These are phyloP conservation scores for Fusarium pseudoanthophilum DNA, from an alignment of 2,329 filamentous ascomycete genomes.

Conservation along the genomic window DNA sequence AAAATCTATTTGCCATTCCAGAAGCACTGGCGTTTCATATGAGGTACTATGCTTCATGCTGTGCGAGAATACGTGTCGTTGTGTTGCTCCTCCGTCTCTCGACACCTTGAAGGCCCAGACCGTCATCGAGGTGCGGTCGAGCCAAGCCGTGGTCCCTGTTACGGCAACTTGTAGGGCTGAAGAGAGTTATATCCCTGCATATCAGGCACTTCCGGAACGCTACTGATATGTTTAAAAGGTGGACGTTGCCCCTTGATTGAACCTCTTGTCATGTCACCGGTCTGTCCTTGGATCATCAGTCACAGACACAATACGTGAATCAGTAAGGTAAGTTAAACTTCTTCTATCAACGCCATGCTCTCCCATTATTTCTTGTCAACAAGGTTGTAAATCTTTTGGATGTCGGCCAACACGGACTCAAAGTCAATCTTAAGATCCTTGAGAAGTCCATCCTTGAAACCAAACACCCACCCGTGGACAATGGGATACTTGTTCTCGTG, in stretches of 20 bases:
- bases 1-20: fast-evolving
- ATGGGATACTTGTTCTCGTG: constrained; percentile 72
- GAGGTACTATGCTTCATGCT: too few relatives aligned
- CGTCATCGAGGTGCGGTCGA: constrained; percentile 24
- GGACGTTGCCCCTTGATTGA: constrained; percentile 1
- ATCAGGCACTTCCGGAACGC: constrained; percentile 34
- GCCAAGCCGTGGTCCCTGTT: constrained; percentile 39
- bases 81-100: background rate
- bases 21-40: fast-evolving
- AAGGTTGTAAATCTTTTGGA: constrained; percentile 74
- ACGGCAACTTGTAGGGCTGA: constrained; percentile 34
- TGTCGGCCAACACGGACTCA: constrained; percentile 63
- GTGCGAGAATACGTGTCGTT: background rate
- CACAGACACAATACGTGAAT: background rate
- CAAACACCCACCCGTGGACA: constrained; percentile 80
- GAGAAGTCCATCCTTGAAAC: constrained; percentile 73
- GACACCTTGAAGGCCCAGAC: constrained; percentile 38
- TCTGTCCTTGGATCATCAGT: background rate
- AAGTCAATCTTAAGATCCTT: constrained; percentile 73
- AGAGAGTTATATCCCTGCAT: constrained; percentile 34
- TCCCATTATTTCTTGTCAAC: constrained; percentile 46
- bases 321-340: constrained; percentile 15
- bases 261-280: background rate
- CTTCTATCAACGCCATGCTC: constrained; percentile 21
- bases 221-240: constrained; percentile 32